Evolutionary conservation across 2,329 filamentous ascomycete genomes (phyloP).

Genomic region (Microcyclospora tardicrescens): DNA sequence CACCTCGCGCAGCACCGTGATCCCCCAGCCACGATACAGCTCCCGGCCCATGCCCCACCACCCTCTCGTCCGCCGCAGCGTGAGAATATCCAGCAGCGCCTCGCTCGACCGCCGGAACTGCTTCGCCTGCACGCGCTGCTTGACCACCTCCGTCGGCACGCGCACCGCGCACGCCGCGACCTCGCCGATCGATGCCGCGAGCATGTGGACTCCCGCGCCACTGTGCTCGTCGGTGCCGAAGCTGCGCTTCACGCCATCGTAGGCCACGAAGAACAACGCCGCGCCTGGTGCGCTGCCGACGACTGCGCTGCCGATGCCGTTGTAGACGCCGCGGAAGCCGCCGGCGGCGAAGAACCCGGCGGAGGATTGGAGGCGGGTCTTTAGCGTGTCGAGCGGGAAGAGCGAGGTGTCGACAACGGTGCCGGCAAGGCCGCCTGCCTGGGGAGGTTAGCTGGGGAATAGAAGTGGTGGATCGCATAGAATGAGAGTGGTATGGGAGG

Average conservation of each 20-base stretch:
- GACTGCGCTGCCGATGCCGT: constrained; percentile 76
- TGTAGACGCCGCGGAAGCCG: constrained; percentile 85
- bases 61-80: constrained; percentile 27
- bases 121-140: constrained; percentile 86
- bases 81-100: constrained; percentile 57
- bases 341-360: constrained; percentile 67
- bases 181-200: constrained; percentile 75
- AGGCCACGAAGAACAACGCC: constrained; percentile 70
- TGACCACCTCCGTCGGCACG: constrained; percentile 92
- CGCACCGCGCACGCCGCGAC: constrained; percentile 82
- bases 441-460: background rate
- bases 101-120: constrained; percentile 58
- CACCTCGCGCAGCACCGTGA: constrained; percentile 90
- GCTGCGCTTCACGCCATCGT: constrained; percentile 17
- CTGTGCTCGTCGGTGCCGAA: background rate
- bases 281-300: constrained; percentile 88
- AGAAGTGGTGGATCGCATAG: no score
- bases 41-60: constrained; percentile 57
- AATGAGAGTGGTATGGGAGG: no score
- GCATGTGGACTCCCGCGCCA: constrained; percentile 53
- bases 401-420: constrained; percentile 94
- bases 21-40: constrained; percentile 80
- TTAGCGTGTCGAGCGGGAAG: constrained; percentile 96
- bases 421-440: constrained; percentile 76
- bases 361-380: constrained; percentile 85